Percentiles rank a stretch among this genome's conserved stretches.
These are phyloP conservation scores for Talaromyces sp. DNA, from an alignment of 2,329 filamentous ascomycete species.

Conservation along the genomic window DNA sequence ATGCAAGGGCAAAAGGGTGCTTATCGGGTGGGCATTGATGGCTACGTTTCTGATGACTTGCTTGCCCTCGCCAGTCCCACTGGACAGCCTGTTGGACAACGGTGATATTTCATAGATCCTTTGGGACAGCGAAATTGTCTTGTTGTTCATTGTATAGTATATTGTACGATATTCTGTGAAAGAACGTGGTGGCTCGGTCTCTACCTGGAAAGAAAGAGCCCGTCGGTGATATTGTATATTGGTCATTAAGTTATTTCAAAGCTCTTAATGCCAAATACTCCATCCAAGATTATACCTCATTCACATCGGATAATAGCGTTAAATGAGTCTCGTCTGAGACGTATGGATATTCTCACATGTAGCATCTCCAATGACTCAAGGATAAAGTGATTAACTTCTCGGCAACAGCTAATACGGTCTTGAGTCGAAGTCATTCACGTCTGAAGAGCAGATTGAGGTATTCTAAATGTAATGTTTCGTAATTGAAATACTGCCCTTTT, in stretches of 20 bases:
- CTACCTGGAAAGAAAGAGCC: neutral
- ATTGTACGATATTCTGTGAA: neutral
- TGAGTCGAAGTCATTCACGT: neutral
- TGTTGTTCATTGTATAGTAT: neutral
- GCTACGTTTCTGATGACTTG: constrained; percentile 35
- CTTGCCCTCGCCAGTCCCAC: constrained; percentile 29
- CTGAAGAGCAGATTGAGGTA: neutral
- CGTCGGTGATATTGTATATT: neutral
- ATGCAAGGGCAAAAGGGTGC: constrained; percentile 34
- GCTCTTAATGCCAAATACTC: neutral
- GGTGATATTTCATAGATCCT: neutral
- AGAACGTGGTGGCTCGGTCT: neutral
- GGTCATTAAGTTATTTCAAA: neutral
- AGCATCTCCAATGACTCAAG: neutral
- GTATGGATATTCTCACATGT: neutral
- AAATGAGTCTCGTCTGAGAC: neutral
- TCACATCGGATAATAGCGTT: neutral
- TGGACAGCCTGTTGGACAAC: neutral
- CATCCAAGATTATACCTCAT: neutral
- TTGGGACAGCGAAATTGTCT: no score
- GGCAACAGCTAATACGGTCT: neutral
- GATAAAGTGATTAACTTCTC: neutral
- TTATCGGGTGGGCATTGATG: constrained; percentile 38
- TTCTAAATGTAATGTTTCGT: neutral
- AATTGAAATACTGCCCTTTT: neutral